phyloP scores from a whole-genome alignment of 495 filamentous ascomycete species.

The Talaromyces stipitatus region DNA sequence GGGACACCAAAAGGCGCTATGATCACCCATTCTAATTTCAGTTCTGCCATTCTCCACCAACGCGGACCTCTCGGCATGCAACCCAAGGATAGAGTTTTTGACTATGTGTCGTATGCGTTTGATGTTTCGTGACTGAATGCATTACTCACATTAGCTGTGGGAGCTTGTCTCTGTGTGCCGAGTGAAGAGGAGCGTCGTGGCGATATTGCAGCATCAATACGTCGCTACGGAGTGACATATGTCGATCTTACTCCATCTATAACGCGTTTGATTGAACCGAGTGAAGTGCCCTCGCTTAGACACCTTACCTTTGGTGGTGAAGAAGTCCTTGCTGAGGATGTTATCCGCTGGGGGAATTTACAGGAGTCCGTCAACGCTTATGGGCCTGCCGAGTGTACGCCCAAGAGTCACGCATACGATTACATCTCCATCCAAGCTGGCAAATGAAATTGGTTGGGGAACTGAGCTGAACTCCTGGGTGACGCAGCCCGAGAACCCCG shows the following conservation, averaged over 20 bases:
- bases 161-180: conserved; percentile 11
- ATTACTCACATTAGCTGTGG: conserved; percentile 2
- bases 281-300: conserved; percentile 9
- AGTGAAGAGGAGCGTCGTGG: conserved; percentile 5
- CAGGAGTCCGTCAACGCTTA: conserved; percentile 8
- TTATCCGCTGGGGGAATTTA: conserved; percentile 29
- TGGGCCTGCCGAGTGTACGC: conserved; percentile 42
- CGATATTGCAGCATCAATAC: neutral
- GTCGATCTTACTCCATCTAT: conserved; percentile 1
- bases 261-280: conserved; percentile 8
- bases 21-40: conserved; percentile 34
- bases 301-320: conserved; percentile 19
- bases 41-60: neutral
- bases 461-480: conserved; percentile 37
- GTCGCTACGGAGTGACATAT: conserved; percentile 10
- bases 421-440: neutral
- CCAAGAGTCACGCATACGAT: conserved; percentile 2
- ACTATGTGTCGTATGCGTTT: conserved; percentile 14
- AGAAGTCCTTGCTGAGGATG: conserved; percentile 1
- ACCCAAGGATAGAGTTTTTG: conserved; percentile 1
- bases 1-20: conserved; percentile 41
- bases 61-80: neutral
- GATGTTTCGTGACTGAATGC: conserved; percentile 6
- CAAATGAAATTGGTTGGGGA: neutral
- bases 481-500: conserved; percentile 20